Evolutionary conservation across 2,329 filamentous ascomycete species (phyloP).

Genomic region (Penicillium sp.): DNA sequence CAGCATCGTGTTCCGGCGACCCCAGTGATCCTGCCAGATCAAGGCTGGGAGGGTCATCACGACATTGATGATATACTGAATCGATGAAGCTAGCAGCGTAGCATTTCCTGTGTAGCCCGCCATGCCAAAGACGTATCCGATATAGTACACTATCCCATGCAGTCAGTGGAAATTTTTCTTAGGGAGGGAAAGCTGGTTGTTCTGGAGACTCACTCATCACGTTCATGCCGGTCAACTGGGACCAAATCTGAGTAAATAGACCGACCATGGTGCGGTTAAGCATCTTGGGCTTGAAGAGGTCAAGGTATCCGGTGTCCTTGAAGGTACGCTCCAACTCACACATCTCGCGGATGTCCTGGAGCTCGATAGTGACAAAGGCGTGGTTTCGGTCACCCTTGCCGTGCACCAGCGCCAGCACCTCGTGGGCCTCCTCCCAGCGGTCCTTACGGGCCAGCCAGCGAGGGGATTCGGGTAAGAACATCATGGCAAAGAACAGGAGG

Average conservation of each 20-base stretch:
- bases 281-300: conserved; percentile 72
- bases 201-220: conserved; percentile 14
- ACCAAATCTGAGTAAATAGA: conserved; percentile 74
- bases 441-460: conserved; percentile 66
- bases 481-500: conserved; percentile 60
- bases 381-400: conserved; percentile 66
- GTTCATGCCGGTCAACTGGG: conserved; percentile 55
- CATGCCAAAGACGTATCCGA: conserved; percentile 68
- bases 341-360: conserved; percentile 71
- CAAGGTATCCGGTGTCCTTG: conserved; percentile 68
- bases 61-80: conserved; percentile 79
- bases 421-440: conserved; percentile 57
- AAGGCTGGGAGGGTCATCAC: conserved; percentile 75
- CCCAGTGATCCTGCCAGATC: conserved; percentile 73
- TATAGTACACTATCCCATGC: conserved; percentile 65
- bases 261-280: conserved; percentile 72
- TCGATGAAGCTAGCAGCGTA: conserved; percentile 66
- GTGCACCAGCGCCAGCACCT: conserved; percentile 60
- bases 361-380: conserved; percentile 68
- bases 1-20: conserved; percentile 69
- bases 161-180: conserved; percentile 27
- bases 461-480: conserved; percentile 59
- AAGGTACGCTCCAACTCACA: conserved; percentile 74
- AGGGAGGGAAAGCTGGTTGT: conserved; percentile 67
- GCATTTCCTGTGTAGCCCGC: conserved; percentile 63